phyloP scores from a whole-genome alignment of 208 protist genomes.

The Paratrypanosoma confusum region DNA sequence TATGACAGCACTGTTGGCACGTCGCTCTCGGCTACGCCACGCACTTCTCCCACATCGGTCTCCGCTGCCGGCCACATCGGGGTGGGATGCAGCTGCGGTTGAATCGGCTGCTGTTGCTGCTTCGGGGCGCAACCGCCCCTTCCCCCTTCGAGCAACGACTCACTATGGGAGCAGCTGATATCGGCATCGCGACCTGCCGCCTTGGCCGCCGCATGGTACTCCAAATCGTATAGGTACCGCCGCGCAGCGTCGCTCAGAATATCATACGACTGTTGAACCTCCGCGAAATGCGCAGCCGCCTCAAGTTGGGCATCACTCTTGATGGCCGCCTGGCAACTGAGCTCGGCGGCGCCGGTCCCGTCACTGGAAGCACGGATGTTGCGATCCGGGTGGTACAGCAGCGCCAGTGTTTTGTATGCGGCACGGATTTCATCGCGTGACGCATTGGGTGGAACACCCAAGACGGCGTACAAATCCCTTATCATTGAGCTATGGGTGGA shows the following conservation, averaged over 20 bases:
- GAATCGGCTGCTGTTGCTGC: no score
- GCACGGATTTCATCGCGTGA: slow-evolving; percentile 48
- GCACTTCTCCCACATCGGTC: no score
- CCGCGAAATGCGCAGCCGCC: slow-evolving; percentile 27
- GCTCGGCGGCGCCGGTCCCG: neutral
- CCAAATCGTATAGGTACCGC: slow-evolving; percentile 83
- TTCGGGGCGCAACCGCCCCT: no score
- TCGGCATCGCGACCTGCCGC: no score
- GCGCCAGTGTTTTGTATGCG: slow-evolving; percentile 52
- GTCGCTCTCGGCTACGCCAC: no score
- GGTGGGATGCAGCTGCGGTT: no score
- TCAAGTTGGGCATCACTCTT: no score
- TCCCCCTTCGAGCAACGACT: no score
- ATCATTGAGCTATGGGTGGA: no score
- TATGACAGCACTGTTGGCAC: no score
- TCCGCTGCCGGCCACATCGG: no score
- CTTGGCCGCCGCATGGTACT: slow-evolving; percentile 34
- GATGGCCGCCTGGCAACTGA: neutral
- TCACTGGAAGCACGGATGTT: neutral
- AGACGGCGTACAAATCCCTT: slow-evolving; percentile 73
- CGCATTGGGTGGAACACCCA: slow-evolving; percentile 41
- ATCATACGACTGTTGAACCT: slow-evolving; percentile 80
- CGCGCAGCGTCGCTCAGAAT: slow-evolving; percentile 73
- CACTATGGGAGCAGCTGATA: no score
- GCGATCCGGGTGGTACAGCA: slow-evolving; percentile 68